Evolutionary conservation across 345 rosid genomes (phyloP).

Genomic region (Nasturtium officinale): DNA sequence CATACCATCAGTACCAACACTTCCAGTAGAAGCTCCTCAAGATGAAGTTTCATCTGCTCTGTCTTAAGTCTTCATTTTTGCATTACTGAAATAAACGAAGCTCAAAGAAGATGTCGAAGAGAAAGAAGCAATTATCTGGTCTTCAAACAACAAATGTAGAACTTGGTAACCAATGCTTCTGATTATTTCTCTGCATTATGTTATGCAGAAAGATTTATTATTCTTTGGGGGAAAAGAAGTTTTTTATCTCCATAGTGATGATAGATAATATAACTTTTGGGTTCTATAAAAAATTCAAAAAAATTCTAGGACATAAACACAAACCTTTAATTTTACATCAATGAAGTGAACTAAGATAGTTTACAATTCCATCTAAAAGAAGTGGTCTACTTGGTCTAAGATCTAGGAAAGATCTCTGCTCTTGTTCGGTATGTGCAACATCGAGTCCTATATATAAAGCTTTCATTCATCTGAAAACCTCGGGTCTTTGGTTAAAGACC

Average conservation of each 20-base stretch:
- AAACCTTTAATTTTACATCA: conserved; percentile 35
- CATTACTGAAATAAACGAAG: conserved; percentile 9
- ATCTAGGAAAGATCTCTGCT: conserved; percentile 36
- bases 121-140: background rate
- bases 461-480: conserved; percentile 20
- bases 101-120: background rate
- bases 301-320: conserved; percentile 11
- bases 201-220: conserved; percentile 27
- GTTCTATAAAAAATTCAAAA: conserved; percentile 9
- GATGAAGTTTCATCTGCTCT: conserved; percentile 61
- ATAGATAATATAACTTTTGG: background rate
- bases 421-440: conserved; percentile 37
- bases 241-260: conserved; percentile 5
- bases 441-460: conserved; percentile 22
- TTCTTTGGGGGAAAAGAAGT: background rate
- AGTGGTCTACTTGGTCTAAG: conserved; percentile 36
- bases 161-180: conserved; percentile 14
- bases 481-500: conserved; percentile 18
- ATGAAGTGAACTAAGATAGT: conserved; percentile 21
- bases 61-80: conserved; percentile 35
- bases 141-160: conserved; percentile 17
- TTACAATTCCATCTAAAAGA: conserved; percentile 28
- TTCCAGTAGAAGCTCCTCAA: conserved; percentile 44
- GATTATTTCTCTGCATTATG: conserved; percentile 19
- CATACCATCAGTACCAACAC: conserved; percentile 49